phyloP scores from a whole-genome alignment of 2,329 filamentous ascomycete genomes.

The Sporothrix sp. region DNA sequence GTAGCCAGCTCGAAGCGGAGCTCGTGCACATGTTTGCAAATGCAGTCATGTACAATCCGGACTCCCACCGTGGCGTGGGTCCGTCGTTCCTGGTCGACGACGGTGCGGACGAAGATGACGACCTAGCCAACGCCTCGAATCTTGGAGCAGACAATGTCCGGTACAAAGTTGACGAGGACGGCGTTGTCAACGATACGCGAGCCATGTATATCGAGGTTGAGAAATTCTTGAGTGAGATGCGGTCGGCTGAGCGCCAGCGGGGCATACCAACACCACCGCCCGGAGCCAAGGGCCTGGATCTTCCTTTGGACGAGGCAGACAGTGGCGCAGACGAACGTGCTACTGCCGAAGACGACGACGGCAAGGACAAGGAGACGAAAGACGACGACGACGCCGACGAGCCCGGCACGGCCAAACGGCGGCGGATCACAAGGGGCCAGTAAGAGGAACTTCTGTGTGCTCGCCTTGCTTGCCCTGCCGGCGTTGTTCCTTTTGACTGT shows the following conservation, averaged over 20 bases:
- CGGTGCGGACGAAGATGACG: slow-evolving; percentile 29
- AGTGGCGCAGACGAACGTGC: slow-evolving; percentile 8
- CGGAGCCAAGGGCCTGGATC: slow-evolving; percentile 16
- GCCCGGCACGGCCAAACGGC: slow-evolving; percentile 19
- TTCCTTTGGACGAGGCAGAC: slow-evolving; percentile 11
- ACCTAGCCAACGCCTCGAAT: neutral
- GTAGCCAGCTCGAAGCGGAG: slow-evolving; percentile 83
- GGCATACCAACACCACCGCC: slow-evolving; percentile 28
- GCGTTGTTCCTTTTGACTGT: no score
- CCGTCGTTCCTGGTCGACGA: slow-evolving; percentile 45
- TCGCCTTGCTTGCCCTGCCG: no score
- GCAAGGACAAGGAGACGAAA: neutral
- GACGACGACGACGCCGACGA: slow-evolving; percentile 8
- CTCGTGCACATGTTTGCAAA: slow-evolving; percentile 96
- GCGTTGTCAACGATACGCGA: slow-evolving; percentile 75
- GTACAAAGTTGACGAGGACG: slow-evolving; percentile 69
- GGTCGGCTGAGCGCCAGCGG: slow-evolving; percentile 57
- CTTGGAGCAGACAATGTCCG: slow-evolving; percentile 36
- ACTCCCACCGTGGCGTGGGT: slow-evolving; percentile 62
- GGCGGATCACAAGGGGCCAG: slow-evolving; percentile 19
- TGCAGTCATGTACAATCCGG: slow-evolving; percentile 95
- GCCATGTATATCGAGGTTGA: slow-evolving; percentile 88
- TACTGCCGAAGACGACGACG: slow-evolving; percentile 11
- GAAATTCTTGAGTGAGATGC: slow-evolving; percentile 64
- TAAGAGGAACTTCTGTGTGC: neutral